Percentiles rank a stretch among this genome's conserved stretches.
Evolutionary conservation across 371 early-diverging fungal genomes (phyloP).

Genomic region (Funneliformis caledonium): DNA sequence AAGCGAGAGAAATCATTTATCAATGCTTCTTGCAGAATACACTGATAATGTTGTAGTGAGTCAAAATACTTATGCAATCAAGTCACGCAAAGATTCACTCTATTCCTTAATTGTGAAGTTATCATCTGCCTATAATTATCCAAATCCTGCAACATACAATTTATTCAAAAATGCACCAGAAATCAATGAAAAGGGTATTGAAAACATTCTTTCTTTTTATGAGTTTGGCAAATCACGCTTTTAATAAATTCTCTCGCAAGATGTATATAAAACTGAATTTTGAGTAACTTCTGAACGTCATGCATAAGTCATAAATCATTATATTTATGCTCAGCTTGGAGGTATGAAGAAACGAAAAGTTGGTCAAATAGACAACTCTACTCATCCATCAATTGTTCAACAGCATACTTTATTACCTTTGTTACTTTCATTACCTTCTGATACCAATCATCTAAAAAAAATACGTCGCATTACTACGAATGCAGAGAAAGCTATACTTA

Average conservation of each 20-base stretch:
- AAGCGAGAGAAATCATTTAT: too few relatives aligned
- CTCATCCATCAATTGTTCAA: neutral
- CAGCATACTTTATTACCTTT: neutral
- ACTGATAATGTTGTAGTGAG: too few relatives aligned
- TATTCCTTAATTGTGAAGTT: too few relatives aligned
- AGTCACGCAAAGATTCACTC: too few relatives aligned
- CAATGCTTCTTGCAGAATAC: too few relatives aligned
- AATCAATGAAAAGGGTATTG: too few relatives aligned
- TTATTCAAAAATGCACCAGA: too few relatives aligned
- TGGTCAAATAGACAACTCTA: neutral
- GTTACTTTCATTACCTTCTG: too few relatives aligned
- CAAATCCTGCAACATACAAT: too few relatives aligned
- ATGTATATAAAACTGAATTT: constrained; percentile 23
- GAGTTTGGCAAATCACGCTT: neutral
- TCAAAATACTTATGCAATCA: too few relatives aligned
- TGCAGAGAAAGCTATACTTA: constrained; percentile 12
- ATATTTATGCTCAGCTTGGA: constrained; percentile 3
- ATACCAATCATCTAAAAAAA: neutral
- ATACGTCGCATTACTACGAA: neutral
- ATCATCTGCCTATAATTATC: too few relatives aligned
- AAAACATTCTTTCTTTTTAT: neutral
- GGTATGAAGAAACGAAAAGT: neutral
- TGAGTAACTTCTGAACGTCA: neutral
- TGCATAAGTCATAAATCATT: neutral
- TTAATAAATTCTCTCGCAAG: neutral